A percentile compares a stretch with the other conserved stretches of the same genome.
These are phyloP conservation scores for Xylaria arbuscula DNA, from an alignment of 2,329 filamentous ascomycete species.

Conservation along the genomic window DNA sequence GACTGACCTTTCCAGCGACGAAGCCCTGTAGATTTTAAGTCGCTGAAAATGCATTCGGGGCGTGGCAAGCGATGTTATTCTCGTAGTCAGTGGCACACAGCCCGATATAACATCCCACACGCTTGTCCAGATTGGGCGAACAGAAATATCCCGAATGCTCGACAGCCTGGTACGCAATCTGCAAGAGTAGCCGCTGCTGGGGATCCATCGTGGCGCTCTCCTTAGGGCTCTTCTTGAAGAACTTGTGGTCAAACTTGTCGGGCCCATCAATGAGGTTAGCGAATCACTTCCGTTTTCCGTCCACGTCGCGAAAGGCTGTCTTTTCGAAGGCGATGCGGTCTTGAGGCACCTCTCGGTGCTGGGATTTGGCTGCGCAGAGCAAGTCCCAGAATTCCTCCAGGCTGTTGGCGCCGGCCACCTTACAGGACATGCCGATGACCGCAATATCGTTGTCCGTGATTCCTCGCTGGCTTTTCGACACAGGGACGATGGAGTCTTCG, in stretches of 20 bases:
- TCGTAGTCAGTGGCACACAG: conserved; percentile 54
- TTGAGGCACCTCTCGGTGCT: conserved; percentile 46
- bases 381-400: conserved; percentile 51
- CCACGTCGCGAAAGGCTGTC: conserved; percentile 39
- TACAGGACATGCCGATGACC: conserved; percentile 53
- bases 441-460: conserved; percentile 46
- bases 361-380: conserved; percentile 46
- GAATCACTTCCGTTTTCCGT: conserved; percentile 43
- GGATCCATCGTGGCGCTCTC: conserved; percentile 39
- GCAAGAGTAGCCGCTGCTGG: conserved; percentile 38
- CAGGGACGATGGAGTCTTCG: conserved; percentile 20
- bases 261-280: conserved; percentile 43
- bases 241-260: conserved; percentile 47
- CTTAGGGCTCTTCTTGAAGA: conserved; percentile 41
- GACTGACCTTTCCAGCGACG: conserved; percentile 44
- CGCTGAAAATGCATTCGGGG: conserved; percentile 52
- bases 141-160: conserved; percentile 47
- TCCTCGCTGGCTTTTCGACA: conserved; percentile 15
- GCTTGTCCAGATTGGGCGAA: conserved; percentile 14
- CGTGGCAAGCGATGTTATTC: conserved; percentile 53
- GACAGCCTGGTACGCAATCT: conserved; percentile 45
- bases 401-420: conserved; percentile 51
- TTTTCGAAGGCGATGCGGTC: conserved; percentile 44
- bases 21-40: conserved; percentile 42
- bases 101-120: conserved; percentile 55